Evolutionary conservation across 805 yeast species (phyloP).

Genomic region (Cyberlindnera veronae): DNA sequence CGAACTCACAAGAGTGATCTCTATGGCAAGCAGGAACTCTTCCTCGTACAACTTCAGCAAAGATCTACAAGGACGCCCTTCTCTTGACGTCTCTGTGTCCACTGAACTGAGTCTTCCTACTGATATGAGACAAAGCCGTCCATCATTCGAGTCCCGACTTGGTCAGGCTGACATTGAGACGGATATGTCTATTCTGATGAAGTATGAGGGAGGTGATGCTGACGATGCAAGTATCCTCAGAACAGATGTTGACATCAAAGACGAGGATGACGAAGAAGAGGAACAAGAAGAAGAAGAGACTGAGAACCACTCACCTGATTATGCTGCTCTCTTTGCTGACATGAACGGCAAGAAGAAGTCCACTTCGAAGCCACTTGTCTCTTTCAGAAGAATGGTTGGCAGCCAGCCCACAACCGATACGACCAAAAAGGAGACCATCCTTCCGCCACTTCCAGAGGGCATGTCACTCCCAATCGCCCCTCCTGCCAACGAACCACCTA

Average conservation of each 20-base stretch:
- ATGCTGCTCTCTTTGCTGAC: slow-evolving; percentile 30
- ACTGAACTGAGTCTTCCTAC: slow-evolving; percentile 1
- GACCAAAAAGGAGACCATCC: background rate
- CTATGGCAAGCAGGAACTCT: slow-evolving; percentile 24
- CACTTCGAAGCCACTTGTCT: slow-evolving; percentile 13
- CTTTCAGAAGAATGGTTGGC: slow-evolving; percentile 12
- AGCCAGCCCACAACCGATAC: background rate
- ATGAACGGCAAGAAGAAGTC: slow-evolving; percentile 19
- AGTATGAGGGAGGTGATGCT: background rate
- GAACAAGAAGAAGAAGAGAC: slow-evolving; percentile 8
- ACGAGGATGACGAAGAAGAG: background rate
- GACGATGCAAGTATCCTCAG: background rate
- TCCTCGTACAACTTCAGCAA: slow-evolving; percentile 24
- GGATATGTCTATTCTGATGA: no score
- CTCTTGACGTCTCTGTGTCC: background rate
- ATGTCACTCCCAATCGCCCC: slow-evolving; percentile 4
- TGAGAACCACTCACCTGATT: slow-evolving; percentile 27
- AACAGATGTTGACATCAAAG: background rate
- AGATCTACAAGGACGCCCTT: background rate
- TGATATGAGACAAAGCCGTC: background rate
- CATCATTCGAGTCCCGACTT: background rate
- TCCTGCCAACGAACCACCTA: slow-evolving; percentile 33
- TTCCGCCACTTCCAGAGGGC: slow-evolving; percentile 14
- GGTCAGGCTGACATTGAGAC: no score
- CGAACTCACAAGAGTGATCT: slow-evolving; percentile 23